Percentiles rank a stretch among this genome's conserved stretches.
phyloP scores from a whole-genome alignment of 2,329 filamentous ascomycete species.

The Cladophialophora carrionii region DNA sequence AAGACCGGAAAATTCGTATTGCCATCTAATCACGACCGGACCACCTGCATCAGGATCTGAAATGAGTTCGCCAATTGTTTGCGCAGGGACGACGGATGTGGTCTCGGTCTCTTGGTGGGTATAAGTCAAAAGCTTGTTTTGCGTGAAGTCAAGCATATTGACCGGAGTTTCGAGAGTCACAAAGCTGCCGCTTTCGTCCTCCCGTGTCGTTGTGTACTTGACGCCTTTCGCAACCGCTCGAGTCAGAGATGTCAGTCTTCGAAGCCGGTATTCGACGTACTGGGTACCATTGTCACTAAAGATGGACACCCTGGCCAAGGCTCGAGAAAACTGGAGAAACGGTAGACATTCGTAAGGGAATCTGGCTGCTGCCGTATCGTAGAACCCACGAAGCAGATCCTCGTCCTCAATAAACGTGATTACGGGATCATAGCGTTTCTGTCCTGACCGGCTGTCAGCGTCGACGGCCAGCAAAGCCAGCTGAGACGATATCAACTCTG shows the following conservation, averaged over 20 bases:
- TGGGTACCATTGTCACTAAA: conserved; percentile 54
- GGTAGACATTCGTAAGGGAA: conserved; percentile 86
- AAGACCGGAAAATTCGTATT: conserved; percentile 74
- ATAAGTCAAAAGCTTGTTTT: conserved; percentile 38
- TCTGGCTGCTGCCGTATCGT: conserved; percentile 71
- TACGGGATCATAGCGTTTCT: conserved; percentile 37
- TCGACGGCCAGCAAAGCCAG: conserved; percentile 64
- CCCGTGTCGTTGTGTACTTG: conserved; percentile 75
- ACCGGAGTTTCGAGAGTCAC: conserved; percentile 68
- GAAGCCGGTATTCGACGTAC: conserved; percentile 65
- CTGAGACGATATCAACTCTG: conserved; percentile 69
- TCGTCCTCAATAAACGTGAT: conserved; percentile 61
- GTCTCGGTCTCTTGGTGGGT: conserved; percentile 36
- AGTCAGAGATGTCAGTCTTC: conserved; percentile 73
- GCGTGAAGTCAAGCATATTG: conserved; percentile 48
- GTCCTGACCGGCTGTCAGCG: conserved; percentile 14
- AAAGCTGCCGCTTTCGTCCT: conserved; percentile 82
- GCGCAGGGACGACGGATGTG: conserved; percentile 33
- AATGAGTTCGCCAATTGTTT: conserved; percentile 63
- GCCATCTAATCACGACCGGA: conserved; percentile 75
- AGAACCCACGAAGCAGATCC: conserved; percentile 60
- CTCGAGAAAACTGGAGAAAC: conserved; percentile 72
- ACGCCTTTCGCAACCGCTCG: conserved; percentile 74
- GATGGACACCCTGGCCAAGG: conserved; percentile 57
- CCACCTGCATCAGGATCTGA: conserved; percentile 73